Evolutionary conservation across 352 stramenopile genomes (phyloP).

Genomic region (Thraustochytrium sp.): DNA sequence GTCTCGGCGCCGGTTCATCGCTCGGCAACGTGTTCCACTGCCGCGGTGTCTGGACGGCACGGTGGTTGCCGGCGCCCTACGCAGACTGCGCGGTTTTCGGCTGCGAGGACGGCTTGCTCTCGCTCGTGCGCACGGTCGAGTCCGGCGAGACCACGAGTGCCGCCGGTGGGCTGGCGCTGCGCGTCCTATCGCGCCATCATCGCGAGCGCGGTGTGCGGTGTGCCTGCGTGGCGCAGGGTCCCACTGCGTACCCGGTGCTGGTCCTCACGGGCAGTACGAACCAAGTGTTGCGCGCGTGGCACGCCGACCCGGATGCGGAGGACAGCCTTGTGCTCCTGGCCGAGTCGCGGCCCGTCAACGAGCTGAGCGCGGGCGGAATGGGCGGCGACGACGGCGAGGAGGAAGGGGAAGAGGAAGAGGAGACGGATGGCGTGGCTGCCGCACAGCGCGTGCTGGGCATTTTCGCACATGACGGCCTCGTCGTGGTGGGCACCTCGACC

Average conservation of each 20-base stretch:
- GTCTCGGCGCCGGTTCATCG: background rate
- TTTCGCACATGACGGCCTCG: background rate
- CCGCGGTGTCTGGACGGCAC: background rate
- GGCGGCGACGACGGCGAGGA: too few species aligned
- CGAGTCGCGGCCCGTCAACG: background rate
- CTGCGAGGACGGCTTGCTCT: background rate
- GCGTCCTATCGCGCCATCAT: too few species aligned
- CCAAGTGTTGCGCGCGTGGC: slow-evolving; percentile 4
- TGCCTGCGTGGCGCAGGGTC: too few species aligned
- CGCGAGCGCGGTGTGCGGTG: too few species aligned
- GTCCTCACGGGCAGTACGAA: background rate
- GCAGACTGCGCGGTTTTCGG: background rate
- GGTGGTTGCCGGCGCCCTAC: background rate
- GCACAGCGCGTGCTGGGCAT: background rate
- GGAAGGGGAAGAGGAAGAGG: background rate
- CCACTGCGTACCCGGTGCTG: too few species aligned
- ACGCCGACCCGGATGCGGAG: background rate
- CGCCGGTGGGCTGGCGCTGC: background rate
- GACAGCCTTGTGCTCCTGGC: background rate
- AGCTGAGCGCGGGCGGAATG: background rate
- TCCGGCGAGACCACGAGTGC: background rate
- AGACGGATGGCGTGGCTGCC: background rate
- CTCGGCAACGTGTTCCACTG: background rate
- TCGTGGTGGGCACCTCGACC: background rate
- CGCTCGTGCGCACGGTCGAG: background rate